A percentile compares a stretch with the other conserved stretches of the same genome.
phyloP scores from a whole-genome alignment of 768 basidiomycete genomes.

The Trametes meyenii region DNA sequence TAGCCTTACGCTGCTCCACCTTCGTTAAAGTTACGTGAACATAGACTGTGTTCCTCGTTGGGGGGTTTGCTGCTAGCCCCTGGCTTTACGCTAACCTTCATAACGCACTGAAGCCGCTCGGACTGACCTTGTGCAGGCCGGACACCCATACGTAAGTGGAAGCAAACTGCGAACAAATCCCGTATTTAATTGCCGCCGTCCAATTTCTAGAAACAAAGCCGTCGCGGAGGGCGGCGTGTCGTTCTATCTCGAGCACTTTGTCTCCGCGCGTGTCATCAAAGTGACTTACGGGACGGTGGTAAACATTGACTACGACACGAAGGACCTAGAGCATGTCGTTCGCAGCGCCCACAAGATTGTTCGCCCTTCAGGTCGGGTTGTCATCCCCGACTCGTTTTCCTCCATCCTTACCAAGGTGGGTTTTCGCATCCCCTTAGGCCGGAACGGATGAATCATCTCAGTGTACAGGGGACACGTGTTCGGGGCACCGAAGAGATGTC shows the following conservation, averaged over 20 bases:
- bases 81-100: constrained; percentile 77
- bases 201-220: constrained; percentile 44
- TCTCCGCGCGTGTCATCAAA: constrained; percentile 50
- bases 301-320: constrained; percentile 38
- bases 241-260: constrained; percentile 49
- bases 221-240: constrained; percentile 56
- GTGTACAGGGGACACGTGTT: constrained; percentile 10
- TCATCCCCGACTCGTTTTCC: constrained; percentile 15
- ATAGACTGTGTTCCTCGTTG: constrained; percentile 80
- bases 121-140: constrained; percentile 66
- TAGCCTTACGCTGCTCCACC: background rate
- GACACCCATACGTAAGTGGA: constrained; percentile 71
- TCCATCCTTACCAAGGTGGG: constrained; percentile 21
- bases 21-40: background rate
- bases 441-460: background rate
- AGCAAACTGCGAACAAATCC: background rate
- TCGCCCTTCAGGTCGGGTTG: constrained; percentile 32
- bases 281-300: constrained; percentile 52
- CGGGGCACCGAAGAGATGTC: constrained; percentile 8
- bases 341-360: constrained; percentile 39
- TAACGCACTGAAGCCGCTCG: constrained; percentile 55
- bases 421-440: background rate
- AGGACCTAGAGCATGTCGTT: constrained; percentile 43
- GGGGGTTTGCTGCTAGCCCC: constrained; percentile 81
- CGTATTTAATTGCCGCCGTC: constrained; percentile 14